phyloP scores from a whole-genome alignment of 1,284 basidiomycete genomes.

The Ceraceosorus guamensis region DNA sequence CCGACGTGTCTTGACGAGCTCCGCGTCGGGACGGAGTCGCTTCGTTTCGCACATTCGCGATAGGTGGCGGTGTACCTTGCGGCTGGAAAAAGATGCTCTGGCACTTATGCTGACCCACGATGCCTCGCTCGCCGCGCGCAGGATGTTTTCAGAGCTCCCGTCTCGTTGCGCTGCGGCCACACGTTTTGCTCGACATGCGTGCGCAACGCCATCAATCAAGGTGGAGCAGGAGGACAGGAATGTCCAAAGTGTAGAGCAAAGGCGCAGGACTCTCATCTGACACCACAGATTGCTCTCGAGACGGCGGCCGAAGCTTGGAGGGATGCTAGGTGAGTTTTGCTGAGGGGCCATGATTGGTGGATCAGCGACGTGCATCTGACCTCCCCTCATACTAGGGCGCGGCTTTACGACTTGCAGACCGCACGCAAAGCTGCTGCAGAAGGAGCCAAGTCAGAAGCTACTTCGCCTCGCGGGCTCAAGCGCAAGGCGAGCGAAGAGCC shows the following conservation, averaged over 20 bases:
- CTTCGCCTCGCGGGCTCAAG: too few relatives aligned
- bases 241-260: constrained; percentile 44
- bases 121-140: constrained; percentile 1
- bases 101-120: neutral
- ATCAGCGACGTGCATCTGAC: neutral
- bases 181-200: constrained; percentile 44
- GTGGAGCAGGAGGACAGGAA: constrained; percentile 29
- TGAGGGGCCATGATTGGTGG: neutral
- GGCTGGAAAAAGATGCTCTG: too few relatives aligned
- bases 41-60: neutral
- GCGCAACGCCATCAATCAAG: constrained; percentile 43
- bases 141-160: constrained; percentile 41
- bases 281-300: constrained; percentile 35
- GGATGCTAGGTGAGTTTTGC: constrained; percentile 10
- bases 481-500: too few relatives aligned
- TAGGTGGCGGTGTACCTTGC: too few relatives aligned
- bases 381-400: neutral
- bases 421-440: too few relatives aligned
- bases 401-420: too few relatives aligned
- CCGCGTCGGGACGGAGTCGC: too few relatives aligned
- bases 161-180: constrained; percentile 38
- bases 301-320: constrained; percentile 35
- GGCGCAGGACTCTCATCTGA: constrained; percentile 37
- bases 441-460: too few relatives aligned
- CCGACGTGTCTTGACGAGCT: too few relatives aligned